Base-by-base conservation (phyloP, 176 grass and related monocot genomes). In the Zoysia pacifica region DNA sequence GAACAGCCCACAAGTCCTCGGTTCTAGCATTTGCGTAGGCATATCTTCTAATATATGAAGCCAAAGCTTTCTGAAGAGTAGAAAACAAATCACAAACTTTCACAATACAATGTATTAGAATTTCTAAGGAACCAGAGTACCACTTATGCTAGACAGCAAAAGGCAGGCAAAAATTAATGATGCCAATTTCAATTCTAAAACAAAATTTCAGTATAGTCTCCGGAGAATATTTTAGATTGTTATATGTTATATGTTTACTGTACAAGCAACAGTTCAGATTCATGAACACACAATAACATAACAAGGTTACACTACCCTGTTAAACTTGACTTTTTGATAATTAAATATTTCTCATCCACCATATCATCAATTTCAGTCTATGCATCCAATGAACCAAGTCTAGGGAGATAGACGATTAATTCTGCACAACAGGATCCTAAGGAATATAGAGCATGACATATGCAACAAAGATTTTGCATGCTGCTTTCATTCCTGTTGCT, bases 21-120 rank as follows among this genome's bases (percentile, higher is more conserved):
- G 94, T 97, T 88, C 88, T 97, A 79, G 94, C 94, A 86, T 94
- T 97, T 77, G 89, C 87, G 80, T 86, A 93, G 58, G 91, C 83
- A 88, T 84, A 97, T 86, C 85, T 91, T 80, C 78, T 88, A 79
- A 94, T 97, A 69, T 97, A 97, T 60, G 87, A 81, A 68, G 94
- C 87, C 79, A 97, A 77, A 13, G 89, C 84, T 91, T 85, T 90
- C 91, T 97, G 85, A 78, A 80, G 67, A 66, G 39, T 20, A 80
- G 10, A 38, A 69, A 9, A 42, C n/a, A 85, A 44, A n/a, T 51
- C 64, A 18, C 54, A 58, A 55, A 58, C 54, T 58, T 28, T 28
- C 28, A 28, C 28, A 28, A 28, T 45, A 45, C 18, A 2, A 58
- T 58, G 15, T 58, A 55, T 55, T 55, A 18, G 13, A 58, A 19